A percentile compares a stretch with the other conserved stretches of the same genome.
phyloP scores from a whole-genome alignment of 306 rosid genomes.

The Rosa chinensis region DNA sequence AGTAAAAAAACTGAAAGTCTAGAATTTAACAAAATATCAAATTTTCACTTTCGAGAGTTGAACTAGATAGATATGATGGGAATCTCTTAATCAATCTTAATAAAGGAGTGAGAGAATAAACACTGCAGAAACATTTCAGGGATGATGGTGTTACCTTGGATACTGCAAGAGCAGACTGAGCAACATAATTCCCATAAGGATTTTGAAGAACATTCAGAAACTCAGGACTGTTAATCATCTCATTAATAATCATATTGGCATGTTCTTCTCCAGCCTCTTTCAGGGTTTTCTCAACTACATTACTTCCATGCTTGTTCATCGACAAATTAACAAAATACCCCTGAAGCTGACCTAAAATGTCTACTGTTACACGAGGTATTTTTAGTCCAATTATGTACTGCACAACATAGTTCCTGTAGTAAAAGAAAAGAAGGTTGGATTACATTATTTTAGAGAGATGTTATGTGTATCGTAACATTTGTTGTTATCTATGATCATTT shows the following conservation, averaged over 20 bases:
- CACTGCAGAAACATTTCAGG: not conserved
- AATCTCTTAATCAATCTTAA: not conserved
- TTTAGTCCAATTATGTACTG: constrained; percentile 23
- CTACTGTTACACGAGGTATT: not conserved
- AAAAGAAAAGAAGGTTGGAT: not conserved
- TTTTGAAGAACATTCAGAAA: constrained; percentile 34
- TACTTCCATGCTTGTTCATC: constrained; percentile 40
- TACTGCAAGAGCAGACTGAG: constrained; percentile 33
- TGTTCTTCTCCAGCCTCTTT: not conserved
- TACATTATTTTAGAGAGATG: not conserved
- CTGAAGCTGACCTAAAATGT: constrained; percentile 5
- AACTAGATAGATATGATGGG: not conserved
- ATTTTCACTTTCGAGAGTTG: not conserved
- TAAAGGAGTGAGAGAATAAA: not conserved
- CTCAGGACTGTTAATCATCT: constrained; percentile 22
- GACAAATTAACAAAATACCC: constrained; percentile 30
- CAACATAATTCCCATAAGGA: constrained; percentile 46
- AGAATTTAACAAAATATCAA: too few relatives aligned
- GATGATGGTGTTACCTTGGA: constrained; percentile 29
- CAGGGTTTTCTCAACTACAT: constrained; percentile 44
- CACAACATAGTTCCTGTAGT: constrained; percentile 49
- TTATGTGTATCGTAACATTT: too few relatives aligned
- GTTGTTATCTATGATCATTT: too few relatives aligned
- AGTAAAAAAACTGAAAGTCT: too few relatives aligned
- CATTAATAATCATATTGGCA: constrained; percentile 6